Percentiles rank a stretch among this genome's conserved stretches.
These are phyloP conservation scores for Mychonastes homosphaera DNA, from an alignment of 139 green algal species.

Conservation along the genomic window DNA sequence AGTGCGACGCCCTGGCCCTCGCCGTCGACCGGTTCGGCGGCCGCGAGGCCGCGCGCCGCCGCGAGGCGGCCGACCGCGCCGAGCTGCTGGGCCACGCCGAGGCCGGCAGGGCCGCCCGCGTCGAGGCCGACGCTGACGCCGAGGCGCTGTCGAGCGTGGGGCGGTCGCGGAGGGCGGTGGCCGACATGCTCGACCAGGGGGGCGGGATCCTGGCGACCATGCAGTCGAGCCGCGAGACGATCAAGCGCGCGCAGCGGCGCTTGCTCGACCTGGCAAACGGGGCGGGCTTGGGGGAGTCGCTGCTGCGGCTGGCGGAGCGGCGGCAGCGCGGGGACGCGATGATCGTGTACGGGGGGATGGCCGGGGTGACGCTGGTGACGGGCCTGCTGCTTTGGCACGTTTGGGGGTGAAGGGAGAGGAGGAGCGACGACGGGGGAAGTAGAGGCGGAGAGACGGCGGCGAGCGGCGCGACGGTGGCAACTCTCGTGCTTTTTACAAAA, in stretches of 20 bases:
- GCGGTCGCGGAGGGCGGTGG: conserved; percentile 48
- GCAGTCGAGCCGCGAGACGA: conserved; percentile 54
- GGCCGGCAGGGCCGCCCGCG: conserved; percentile 11
- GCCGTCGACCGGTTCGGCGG: conserved; percentile 31
- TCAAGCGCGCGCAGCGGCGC: conserved; percentile 78
- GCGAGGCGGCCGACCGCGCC: conserved; percentile 37
- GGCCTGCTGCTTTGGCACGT: no score
- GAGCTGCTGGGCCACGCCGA: conserved; percentile 40
- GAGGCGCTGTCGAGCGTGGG: conserved; percentile 36
- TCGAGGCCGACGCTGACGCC: conserved; percentile 45
- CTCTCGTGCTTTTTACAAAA: no score
- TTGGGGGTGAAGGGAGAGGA: no score
- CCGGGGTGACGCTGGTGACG: no score
- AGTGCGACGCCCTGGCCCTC: conserved; percentile 41
- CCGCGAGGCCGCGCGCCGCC: conserved; percentile 17
- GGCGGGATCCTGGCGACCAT: conserved; percentile 60
- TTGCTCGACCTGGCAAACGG: conserved; percentile 77
- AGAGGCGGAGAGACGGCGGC: no score
- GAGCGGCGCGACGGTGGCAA: no score
- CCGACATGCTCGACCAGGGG: conserved; percentile 68
- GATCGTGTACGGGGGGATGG: conserved; percentile 78
- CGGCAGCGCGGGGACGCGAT: conserved; percentile 63
- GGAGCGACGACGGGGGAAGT: no score
- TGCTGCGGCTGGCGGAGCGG: conserved; percentile 71
- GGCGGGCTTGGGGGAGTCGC: conserved; percentile 64